Percentiles rank a stretch among this genome's conserved stretches.
phyloP scores from a whole-genome alignment of 176 grass and related monocot species.

The Aechmea fasciata region DNA sequence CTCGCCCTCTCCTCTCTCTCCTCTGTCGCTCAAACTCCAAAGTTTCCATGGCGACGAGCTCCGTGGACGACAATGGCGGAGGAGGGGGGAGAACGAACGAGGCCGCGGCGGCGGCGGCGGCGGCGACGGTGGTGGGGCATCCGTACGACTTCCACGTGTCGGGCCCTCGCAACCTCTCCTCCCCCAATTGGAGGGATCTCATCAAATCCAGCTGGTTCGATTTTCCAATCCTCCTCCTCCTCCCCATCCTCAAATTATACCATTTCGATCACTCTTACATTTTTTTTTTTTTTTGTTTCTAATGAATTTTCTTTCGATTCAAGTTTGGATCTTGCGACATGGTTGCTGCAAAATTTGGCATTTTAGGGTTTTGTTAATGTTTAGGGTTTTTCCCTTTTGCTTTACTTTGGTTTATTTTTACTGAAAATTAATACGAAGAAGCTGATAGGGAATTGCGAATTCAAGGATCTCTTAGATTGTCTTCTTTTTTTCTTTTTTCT shows the following conservation, averaged over 20 bases:
- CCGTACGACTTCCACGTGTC: slow-evolving; percentile 70
- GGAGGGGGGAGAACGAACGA: slow-evolving; percentile 8
- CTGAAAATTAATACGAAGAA: no score
- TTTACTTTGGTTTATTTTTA: background rate
- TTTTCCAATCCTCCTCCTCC: background rate
- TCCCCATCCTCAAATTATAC: background rate
- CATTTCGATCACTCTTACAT: background rate
- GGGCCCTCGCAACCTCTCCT: slow-evolving; percentile 67
- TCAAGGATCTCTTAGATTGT: no score
- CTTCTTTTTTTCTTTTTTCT: no score
- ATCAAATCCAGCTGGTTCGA: slow-evolving; percentile 61
- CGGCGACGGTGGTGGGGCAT: slow-evolving; percentile 10
- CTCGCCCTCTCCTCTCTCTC: slow-evolving; percentile 7
- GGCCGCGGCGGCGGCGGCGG: slow-evolving; percentile 12
- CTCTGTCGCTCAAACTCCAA: background rate
- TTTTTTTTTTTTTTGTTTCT: background rate
- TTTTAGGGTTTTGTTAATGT: background rate
- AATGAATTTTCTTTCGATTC: background rate
- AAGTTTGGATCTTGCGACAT: background rate
- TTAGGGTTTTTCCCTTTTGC: background rate
- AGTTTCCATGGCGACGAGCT: background rate
- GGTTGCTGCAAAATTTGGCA: background rate
- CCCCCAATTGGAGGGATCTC: slow-evolving; percentile 81
- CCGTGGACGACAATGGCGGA: background rate
- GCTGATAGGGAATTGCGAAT: no score